Conservation (phyloP, 164 flowering plant genomes). For the Liriodendron chinense region DNA sequence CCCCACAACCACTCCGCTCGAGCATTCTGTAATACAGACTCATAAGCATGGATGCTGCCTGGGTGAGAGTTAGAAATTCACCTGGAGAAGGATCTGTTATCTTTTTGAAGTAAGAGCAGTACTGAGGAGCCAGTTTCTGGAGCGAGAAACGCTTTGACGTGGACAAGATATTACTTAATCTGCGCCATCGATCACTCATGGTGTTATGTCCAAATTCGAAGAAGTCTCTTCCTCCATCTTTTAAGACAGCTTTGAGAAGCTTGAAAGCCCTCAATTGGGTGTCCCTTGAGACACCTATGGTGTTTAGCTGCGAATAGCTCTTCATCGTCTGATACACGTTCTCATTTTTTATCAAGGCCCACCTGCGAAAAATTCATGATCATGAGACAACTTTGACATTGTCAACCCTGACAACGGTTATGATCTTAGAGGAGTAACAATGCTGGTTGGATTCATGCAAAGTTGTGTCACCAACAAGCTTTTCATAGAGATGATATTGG, state of each 20-base stretch:
- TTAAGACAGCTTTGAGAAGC: neutral
- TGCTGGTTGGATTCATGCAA: no score
- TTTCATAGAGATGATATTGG: no score
- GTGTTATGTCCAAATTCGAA: slow-evolving; percentile 5
- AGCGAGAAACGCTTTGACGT: neutral
- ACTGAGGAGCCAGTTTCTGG: slow-evolving; percentile 1
- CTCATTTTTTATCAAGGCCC: slow-evolving; percentile 7
- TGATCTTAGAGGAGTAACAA: no score
- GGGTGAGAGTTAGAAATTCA: neutral
- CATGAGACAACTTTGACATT: no score
- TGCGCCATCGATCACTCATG: neutral
- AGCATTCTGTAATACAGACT: neutral
- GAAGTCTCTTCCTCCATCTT: slow-evolving; percentile 2
- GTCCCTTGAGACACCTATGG: neutral
- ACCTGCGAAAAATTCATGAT: neutral
- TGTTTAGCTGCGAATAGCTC: neutral
- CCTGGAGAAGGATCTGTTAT: slow-evolving; percentile 7
- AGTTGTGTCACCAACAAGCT: no score
- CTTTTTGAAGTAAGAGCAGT: neutral
- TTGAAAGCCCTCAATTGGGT: slow-evolving; percentile 4
- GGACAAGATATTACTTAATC: slow-evolving; percentile 2
- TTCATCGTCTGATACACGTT: neutral
- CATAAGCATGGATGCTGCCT: neutral
- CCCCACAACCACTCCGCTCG: neutral
- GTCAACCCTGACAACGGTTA: no score